Evolutionary conservation across 768 basidiomycete genomes (phyloP), one percentile per base, ranked within the genome.

Genomic region (Candolleomyces efflorescens): DNA sequence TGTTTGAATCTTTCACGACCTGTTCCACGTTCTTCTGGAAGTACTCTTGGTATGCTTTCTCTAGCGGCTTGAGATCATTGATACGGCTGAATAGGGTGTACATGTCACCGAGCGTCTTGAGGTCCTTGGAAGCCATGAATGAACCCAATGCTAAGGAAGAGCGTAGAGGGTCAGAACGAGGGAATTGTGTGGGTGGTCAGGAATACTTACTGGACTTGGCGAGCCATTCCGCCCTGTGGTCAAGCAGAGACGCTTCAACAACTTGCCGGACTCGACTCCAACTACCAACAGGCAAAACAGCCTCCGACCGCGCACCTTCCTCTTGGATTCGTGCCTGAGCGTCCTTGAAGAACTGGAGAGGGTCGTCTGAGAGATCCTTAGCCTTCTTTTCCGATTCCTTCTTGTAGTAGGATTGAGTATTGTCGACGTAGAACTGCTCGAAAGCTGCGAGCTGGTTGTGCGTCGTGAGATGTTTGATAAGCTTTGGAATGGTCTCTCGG

Each of bases 61-160:
- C 77, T 0, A 94, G 74, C 2, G 76, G 69, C 55, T 80, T 79
- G 36, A 82, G 68, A 0, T 79, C 80, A 24, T 75, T 73, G 0
- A 91, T 83, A 5, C 85, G 78, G 1, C 74, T 68, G 59, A 92
- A 89, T 5, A 88, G 73, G 1, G 67, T 64, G 67, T 91, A 89
- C 75, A 93, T 81, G 18, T 67, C 70, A 12, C 63, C 65, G 11
- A 92, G 70, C 5, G 68, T 73, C 3, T 67, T 66, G 18, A 75
- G 71, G 13, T 82, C 75, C 60, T 75, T 76, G 11, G 65, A 70
- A 3, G 77, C 73, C 70, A 89, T 78, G 54, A 84, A 79, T 0
- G 71, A 67, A 2, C 79, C 74, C 26, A 90, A 63, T 44, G 82
- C 90, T 89, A 53, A 27, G 45, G 15, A 9, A 20, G 15, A 9